Evolutionary conservation across 495 filamentous ascomycete species (phyloP), one percentile per base, ranked within the genome.

Genomic region (Bombardia bombarda): DNA sequence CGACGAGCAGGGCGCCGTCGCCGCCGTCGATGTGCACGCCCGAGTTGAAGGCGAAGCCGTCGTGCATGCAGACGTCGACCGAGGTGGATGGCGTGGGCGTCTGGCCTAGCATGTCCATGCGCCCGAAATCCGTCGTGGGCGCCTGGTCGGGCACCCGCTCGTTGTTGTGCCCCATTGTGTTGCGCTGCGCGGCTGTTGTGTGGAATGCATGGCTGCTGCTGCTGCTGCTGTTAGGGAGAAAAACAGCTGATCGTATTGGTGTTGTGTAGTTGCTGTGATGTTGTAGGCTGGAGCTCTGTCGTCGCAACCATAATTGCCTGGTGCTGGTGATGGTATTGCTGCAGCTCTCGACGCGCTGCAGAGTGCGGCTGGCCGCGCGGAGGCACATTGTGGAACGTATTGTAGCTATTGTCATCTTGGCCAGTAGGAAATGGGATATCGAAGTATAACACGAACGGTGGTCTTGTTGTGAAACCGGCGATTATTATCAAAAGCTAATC

Each of bases 41-140:
- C 47, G 78, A 94, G 61, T 87, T 81, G 18, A 96, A 66, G 39
- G 79, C 72, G 59, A 96, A 96, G 4, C 90, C 90, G 47, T 89
- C 78, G 37, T 68, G 58, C 18, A 80, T 72, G 54, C 83, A 88
- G 26, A 82, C 77, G 47, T 95, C 89, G n/a, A 98, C 75, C 0
- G 78, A 74, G 0, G 90, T 94, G 0, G 86, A 73, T 0, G 92
- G 92, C 3, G 77, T 66, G 0, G 88, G 82, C 7, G 82, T 74
- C 46, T 76, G 77, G n/a, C 77, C 81, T 7, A 96, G 74, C 9
- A 98, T 82, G 58, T 98, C 77, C 44, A 97, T 70, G 10, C 66
- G 62, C 12, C 55, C 64, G 49, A 96, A 86, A 65, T 94, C 84
- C 17, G 88, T 92, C 48, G 80, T 40, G 2, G 60, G 59, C 5